These are phyloP conservation scores for Suillus paluster DNA, from an alignment of 768 basidiomycete genomes.

Conservation along the genomic window DNA sequence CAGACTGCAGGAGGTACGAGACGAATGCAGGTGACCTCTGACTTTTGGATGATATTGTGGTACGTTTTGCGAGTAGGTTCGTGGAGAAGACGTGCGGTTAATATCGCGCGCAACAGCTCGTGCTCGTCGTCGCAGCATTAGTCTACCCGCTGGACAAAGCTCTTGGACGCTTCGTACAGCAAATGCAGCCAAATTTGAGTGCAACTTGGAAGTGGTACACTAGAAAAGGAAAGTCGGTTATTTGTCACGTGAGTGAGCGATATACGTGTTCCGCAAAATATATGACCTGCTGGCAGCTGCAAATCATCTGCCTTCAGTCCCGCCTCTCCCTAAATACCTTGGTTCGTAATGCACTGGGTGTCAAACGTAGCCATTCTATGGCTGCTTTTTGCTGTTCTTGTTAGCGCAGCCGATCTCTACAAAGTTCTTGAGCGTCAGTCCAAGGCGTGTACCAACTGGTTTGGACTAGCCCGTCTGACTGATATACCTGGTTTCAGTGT, in stretches of 20 bases:
- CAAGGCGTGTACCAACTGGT: conserved; percentile 34
- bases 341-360: conserved; percentile 27
- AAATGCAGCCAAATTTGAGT: not conserved
- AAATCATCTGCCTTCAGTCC: conserved; percentile 6
- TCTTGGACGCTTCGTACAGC: not conserved
- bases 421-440: conserved; percentile 79
- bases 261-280: conserved; percentile 31
- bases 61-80: conserved; percentile 23
- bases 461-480: conserved; percentile 23
- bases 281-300: too few species aligned
- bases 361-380: conserved; percentile 36
- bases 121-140: conserved; percentile 2
- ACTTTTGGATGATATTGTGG: conserved; percentile 41
- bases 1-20: not conserved
- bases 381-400: conserved; percentile 33
- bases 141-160: not conserved
- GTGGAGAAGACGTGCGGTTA: not conserved
- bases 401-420: conserved; percentile 74
- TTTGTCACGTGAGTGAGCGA: conserved; percentile 30
- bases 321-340: conserved; percentile 1
- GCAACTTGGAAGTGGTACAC: not conserved
- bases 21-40: conserved; percentile 36
- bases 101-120: not conserved
- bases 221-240: not conserved
- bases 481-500: conserved; percentile 45